Conservation (phyloP, 371 early-diverging fungal species). For the Capillidium heterosporum region DNA sequence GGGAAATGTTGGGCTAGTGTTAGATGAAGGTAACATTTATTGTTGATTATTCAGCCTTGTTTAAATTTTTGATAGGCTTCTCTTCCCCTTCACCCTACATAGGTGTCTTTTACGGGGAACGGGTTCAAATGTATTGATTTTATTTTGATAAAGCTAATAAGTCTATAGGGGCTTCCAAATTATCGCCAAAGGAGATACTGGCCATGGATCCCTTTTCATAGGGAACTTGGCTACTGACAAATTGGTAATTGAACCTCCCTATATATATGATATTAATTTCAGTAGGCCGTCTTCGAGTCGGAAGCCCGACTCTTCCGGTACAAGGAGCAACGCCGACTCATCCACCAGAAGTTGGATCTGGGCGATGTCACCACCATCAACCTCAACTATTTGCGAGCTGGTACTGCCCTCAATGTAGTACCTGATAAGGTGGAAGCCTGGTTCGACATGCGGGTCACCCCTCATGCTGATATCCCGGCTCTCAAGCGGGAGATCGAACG, state of each 20-base stretch:
- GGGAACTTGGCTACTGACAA: conserved; percentile 42
- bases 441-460: conserved; percentile 54
- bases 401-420: conserved; percentile 44
- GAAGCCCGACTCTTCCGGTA: conserved; percentile 19
- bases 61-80: neutral
- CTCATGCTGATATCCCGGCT: conserved; percentile 26
- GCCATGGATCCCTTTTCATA: conserved; percentile 59
- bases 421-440: conserved; percentile 35
- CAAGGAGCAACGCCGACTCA: conserved; percentile 23
- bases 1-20: conserved; percentile 42
- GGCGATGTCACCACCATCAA: conserved; percentile 66
- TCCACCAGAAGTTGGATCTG: conserved; percentile 20
- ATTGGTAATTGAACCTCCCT: conserved; percentile 14
- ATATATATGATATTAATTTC: neutral
- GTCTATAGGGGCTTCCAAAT: conserved; percentile 17
- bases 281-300: neutral
- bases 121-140: conserved; percentile 39
- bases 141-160: no score
- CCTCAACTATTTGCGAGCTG: conserved; percentile 12
- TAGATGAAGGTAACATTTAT: conserved; percentile 44
- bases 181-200: conserved; percentile 33
- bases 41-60: neutral
- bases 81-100: conserved; percentile 29
- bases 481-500: conserved; percentile 26
- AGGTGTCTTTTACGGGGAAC: conserved; percentile 56